Conservation (phyloP, 495 filamentous ascomycete species). For the Tuber aestivum region DNA sequence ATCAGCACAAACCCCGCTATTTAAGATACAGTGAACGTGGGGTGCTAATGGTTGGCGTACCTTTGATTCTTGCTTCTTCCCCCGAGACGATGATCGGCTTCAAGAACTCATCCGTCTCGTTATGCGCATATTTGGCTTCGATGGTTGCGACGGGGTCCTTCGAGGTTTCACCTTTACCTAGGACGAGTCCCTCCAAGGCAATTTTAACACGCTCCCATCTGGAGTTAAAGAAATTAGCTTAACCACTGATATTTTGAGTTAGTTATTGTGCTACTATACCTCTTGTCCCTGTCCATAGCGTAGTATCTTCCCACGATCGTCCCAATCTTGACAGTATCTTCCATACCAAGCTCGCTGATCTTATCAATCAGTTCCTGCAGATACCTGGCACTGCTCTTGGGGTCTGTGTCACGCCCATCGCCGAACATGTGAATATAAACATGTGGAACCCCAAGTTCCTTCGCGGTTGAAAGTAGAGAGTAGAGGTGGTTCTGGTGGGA, state of each 20-base stretch:
- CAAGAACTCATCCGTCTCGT: conserved; percentile 93
- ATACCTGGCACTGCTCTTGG: conserved; percentile 79
- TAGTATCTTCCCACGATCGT: conserved; percentile 95
- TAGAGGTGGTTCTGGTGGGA: conserved; percentile 89
- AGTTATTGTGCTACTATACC: conserved; percentile 10
- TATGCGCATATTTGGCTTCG: conserved; percentile 75
- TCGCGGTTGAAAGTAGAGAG: conserved; percentile 77
- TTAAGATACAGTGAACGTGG: not conserved
- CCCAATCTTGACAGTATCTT: conserved; percentile 60
- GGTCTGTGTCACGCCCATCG: conserved; percentile 95
- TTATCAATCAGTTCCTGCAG: conserved; percentile 75
- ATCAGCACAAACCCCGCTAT: not conserved
- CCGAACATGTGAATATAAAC: conserved; percentile 99
- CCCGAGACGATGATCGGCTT: conserved; percentile 95
- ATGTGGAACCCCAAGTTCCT: conserved; percentile 75
- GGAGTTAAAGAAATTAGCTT: conserved; percentile 6
- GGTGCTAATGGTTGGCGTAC: conserved; percentile 46
- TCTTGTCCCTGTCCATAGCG: conserved; percentile 98
- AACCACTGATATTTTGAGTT: not conserved
- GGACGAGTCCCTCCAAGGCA: conserved; percentile 76
- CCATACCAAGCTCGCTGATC: conserved; percentile 74
- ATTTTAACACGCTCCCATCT: conserved; percentile 92
- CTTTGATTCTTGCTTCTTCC: conserved; percentile 73
- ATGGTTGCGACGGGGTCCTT: conserved; percentile 80
- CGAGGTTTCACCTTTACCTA: conserved; percentile 78